Evolutionary conservation across 805 yeast genomes (phyloP), one percentile per base, ranked within the genome.

Genomic region (Saturnispora mendoncae): DNA sequence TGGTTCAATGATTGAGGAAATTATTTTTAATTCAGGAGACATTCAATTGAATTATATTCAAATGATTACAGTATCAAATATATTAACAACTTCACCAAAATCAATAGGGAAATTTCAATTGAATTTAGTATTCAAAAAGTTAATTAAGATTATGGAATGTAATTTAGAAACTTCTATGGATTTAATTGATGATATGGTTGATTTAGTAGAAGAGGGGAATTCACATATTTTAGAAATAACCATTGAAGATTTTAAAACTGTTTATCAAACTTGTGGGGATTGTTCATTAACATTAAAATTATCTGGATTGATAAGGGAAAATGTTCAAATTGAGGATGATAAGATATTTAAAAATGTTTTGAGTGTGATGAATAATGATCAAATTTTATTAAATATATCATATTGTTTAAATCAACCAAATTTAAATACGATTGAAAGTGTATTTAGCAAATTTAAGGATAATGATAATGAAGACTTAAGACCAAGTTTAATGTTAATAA

Each of bases 331-430:
- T 20, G 33, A 23, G 26, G 38, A 27, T 4, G 9, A 13, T 12
- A 19, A 21, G 19, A 15, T 4, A 14, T 12, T 24, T 12, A 6
- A n/a, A 13, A 7, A 26, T 14, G n/a, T 9, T 17, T n/a, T 39
- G 23, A 9, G 18, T 2, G 13, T 29, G 20, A 14, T 14, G 13
- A 18, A 24, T 8, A 42, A 36, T 20, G 48, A 45, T 25, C 42
- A 45, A 36, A 27, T 47, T 4, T 29, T 47, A 13, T 20, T 47
- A 2, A 47, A 47, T 33, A 8, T 47, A 8, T 36, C 42, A 12
- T 47, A 25, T 31, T 37, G 38, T 9, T 17, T 45, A n/a, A 23
- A 34, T 8, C 43, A 40, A 12, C 43, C 43, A 6, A 30, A n/a
- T 21, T 8, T 9, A 4, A 33, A 23, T 15, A 39, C 32, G 6